Evolutionary conservation across 164 flowering plant species (phyloP), one percentile per base, ranked within the genome.

Genomic region (Annona cherimola): DNA sequence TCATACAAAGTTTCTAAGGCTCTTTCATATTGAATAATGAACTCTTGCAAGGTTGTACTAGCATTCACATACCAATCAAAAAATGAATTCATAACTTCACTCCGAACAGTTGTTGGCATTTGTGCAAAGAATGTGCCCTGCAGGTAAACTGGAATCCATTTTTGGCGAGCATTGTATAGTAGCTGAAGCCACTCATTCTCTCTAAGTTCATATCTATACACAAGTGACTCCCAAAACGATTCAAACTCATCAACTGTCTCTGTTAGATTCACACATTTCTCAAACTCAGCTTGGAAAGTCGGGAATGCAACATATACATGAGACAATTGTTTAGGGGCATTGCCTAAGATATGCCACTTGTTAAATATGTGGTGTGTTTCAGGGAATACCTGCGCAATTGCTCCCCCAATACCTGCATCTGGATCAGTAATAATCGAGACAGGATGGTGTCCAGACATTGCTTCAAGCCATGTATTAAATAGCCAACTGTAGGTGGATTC

Each of bases 31-130:
- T 84, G 86, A 71, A 77, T 84, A 39, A 84, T 75, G 63, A 88
- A 76, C 63, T 74, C 77, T 71, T 82, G 88, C 16, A 82, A 69
- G 41, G 87, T 83, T 7, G 93, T 89, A 71, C 84, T 88, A 12
- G 85, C 86, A 78, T 86, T 88, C 67, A 91, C 88, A 80, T 80
- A 89, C 35, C 93, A 92, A 73, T 91, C 92, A 75, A 91, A 89
- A 77, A 89, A 85, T 55, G 90, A 79, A 69, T 81, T 84, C 4
- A 69, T 59, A 65, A 44, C 63, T 67, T 78, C 83, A 73, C 71
- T 70, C 61, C 81, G 83, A 70, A 80, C 86, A 67, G 75, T 76
- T 39, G 81, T 81, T 74, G 78, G 81, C 64, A 86, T 68, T 41
- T 81, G 83, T 78, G 88, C 90, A 78, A 84, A 89, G 78, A 89